Evolutionary conservation across 2,329 filamentous ascomycete genomes (phyloP), one percentile per base, ranked within the genome.

Genomic region (Stemphylium vesicarium): DNA sequence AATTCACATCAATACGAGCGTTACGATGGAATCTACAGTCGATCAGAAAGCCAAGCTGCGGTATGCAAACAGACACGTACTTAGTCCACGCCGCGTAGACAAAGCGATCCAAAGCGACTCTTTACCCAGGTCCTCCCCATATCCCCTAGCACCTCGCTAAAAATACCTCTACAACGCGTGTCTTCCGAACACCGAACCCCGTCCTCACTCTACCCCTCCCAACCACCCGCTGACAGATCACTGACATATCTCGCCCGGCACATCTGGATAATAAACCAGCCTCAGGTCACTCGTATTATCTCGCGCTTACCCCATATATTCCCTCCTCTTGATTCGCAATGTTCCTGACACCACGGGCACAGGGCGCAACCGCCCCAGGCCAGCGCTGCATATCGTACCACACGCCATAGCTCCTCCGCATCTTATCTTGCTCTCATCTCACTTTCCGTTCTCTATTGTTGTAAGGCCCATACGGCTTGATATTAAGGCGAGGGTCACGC

Each of bases 261-360:
- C n/a, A 38, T 39, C 36, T 38, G 42, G 42, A 44, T 52, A 52
- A 47, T 46, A 35, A 35, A 52, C 12, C 35, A 47, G 18, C 24
- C 38, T 20, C 20, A 40, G 47, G 42, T 31, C 36, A 44, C 41
- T 20, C 40, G 40, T 16, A n/a, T 18, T 7, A 24, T 18, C 12
- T 42, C 24, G 24, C 40, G 24, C 16, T 35, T 31, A 31, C 11
- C 18, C 13, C 20, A 18, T 33, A 20, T 16, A 22, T 44, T 18
- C 36, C 20, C 9, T 11, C 13, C 20, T 20, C 33, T 53, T 52
- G 29, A 68, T 68, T 68, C 55, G 63, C 22, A 48, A 13, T 58
- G 62, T 64, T 59, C 56, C 61, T 40, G 42, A 8, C 39, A 39
- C 39, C 47, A 38, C 35, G 15, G 41, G 39, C 51, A 47, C 57